phyloP scores from a whole-genome alignment of 73 alveolate species.

The Strombidium stylifer region DNA sequence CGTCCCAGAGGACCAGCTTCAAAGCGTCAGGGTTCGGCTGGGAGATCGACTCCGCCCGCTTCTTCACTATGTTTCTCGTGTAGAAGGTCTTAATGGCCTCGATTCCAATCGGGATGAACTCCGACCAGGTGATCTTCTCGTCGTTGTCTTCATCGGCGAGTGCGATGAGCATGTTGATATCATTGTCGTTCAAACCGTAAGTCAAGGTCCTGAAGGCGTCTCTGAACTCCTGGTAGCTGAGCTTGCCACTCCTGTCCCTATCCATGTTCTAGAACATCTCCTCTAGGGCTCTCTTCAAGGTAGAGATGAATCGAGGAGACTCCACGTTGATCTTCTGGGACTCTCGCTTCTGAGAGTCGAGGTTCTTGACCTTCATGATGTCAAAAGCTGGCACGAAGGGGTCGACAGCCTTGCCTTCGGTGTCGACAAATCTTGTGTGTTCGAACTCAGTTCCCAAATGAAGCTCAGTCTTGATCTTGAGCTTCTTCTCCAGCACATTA shows the following conservation, averaged over 20 bases:
- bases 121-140: slow-evolving; percentile 42
- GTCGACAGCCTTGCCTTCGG: slow-evolving; percentile 43
- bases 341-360: slow-evolving; percentile 31
- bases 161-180: slow-evolving; percentile 37
- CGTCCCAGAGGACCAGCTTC: slow-evolving; percentile 19
- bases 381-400: slow-evolving; percentile 53
- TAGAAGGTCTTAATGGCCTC: slow-evolving; percentile 48
- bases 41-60: slow-evolving; percentile 19
- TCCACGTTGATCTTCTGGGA: slow-evolving; percentile 47
- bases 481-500: slow-evolving; percentile 50
- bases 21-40: slow-evolving; percentile 37
- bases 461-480: slow-evolving; percentile 41
- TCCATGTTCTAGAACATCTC: slow-evolving; percentile 49
- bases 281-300: slow-evolving; percentile 30
- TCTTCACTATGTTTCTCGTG: slow-evolving; percentile 24
- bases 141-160: slow-evolving; percentile 45
- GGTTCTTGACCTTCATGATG: slow-evolving; percentile 39
- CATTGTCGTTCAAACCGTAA: slow-evolving; percentile 56
- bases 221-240: slow-evolving; percentile 44
- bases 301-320: slow-evolving; percentile 28
- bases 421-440: slow-evolving; percentile 59
- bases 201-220: slow-evolving; percentile 57
- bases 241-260: slow-evolving; percentile 35
- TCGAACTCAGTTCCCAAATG: slow-evolving; percentile 64
- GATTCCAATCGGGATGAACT: slow-evolving; percentile 43